Percentiles rank a stretch among this genome's conserved stretches.
Evolutionary conservation across 2,329 filamentous ascomycete genomes (phyloP).

Genomic region (Alternaria longipes): DNA sequence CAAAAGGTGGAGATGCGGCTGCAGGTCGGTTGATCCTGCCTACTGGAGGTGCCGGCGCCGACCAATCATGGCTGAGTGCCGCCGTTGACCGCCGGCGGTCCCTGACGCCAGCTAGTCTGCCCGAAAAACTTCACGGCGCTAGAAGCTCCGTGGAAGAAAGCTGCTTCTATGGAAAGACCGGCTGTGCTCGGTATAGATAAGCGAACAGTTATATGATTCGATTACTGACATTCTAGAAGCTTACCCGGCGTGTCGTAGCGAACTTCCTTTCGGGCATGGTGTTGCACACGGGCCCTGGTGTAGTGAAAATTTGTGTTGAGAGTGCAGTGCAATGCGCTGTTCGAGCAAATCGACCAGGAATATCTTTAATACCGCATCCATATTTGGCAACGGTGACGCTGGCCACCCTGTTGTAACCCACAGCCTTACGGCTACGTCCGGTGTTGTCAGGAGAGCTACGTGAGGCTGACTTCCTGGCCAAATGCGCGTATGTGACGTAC

Average conservation of each 20-base stretch:
- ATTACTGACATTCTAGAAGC: slow-evolving; percentile 7
- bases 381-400: neutral
- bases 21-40: slow-evolving; percentile 34
- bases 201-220: slow-evolving; percentile 8
- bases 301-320: slow-evolving; percentile 6
- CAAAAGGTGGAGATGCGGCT: slow-evolving; percentile 42
- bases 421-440: slow-evolving; percentile 7
- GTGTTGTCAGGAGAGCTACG: neutral
- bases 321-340: slow-evolving; percentile 3
- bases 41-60: slow-evolving; percentile 13
- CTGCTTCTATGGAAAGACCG: slow-evolving; percentile 3
- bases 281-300: neutral
- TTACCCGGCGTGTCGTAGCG: slow-evolving; percentile 1
- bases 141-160: slow-evolving; percentile 17
- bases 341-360: neutral
- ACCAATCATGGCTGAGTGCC: slow-evolving; percentile 21
- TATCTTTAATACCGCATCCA: slow-evolving; percentile 2
- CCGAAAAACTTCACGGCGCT: slow-evolving; percentile 15
- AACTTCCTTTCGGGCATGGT: neutral
- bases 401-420: neutral
- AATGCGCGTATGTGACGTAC: slow-evolving; percentile 6
- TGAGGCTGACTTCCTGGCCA: slow-evolving; percentile 1
- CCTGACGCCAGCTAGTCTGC: neutral
- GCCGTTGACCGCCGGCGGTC: slow-evolving; percentile 4
- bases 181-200: neutral